Evolutionary conservation across 148 eudicot genomes (phyloP), one percentile per base, ranked within the genome.

Genomic region (Cornus suecica): DNA sequence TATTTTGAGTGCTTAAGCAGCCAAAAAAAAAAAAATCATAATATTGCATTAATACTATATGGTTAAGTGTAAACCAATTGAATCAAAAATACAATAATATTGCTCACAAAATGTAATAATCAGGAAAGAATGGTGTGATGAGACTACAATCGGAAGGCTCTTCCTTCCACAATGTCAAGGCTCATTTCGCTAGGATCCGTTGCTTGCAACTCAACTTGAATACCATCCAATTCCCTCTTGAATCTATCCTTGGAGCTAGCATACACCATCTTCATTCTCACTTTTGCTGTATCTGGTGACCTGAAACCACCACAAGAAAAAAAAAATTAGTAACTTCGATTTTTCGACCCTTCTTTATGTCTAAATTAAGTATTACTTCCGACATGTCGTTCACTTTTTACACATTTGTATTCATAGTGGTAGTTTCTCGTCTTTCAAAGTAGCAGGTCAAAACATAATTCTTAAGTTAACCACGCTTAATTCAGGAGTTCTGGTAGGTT

Each of bases 111-210:
- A 32, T n/a, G 42, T 68, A 23, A 68, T 3, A 10, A n/a, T 14
- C 14, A 22, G 52, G 28, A 25, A 23, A 29, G 16, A 10, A 10
- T 22, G 52, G 5, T 22, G 20, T 58, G 68, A 67, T n/a, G 66
- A 15, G 22, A 41, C 29, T 22, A 2, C 22, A 24, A 70, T 79
- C 78, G 86, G 52, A 80, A 5, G 29, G 97, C 97, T 68, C 97
- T 89, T 0, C 69, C 72, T 84, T 92, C 89, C 64, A 90, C 79
- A 73, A 90, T 86, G 81, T 92, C 94, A 1, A 92, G 10, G 84
- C 94, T 92, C 94, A 92, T 92, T 83, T 92, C 97, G 37, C 94
- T 92, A 0, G 97, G 93, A 71, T 92, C 97, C 10, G 95, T 90
- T 10, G 95, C 97, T 76, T 92, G 97, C 80, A 90, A 69, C 73